Evolutionary conservation across 202 grass and related monocot species (phyloP), one percentile per base, ranked within the genome.

Genomic region (Alloteropsis angusta): DNA sequence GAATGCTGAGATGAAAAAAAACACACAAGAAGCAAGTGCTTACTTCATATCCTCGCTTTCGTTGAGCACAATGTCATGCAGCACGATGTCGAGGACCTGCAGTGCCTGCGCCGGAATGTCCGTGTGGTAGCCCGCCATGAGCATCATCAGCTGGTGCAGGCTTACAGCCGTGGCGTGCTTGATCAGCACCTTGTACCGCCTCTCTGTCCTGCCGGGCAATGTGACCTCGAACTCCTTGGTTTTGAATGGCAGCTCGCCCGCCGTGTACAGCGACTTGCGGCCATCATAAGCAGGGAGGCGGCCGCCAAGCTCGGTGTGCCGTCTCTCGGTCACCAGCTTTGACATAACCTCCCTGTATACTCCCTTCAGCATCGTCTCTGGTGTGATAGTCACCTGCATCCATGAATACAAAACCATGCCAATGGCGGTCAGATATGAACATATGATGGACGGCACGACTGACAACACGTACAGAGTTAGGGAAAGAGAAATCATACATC

Each of bases 241-340:
- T 2, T 18, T 32, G 64, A 90, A 92, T 0, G 87, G 85, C 7
- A 92, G 82, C 74, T 78, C 50, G 6, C 89, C 87, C 0, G 89
- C 89, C 0, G 93, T 92, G 60, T 86, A 96, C 19, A 96, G 87
- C 5, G 8, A 82, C 52, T 69, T 86, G 36, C 68, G 36, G 60
- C 93, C 93, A 68, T 96, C 93, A 43, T 96, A 96, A 15, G 84
- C 87, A 0, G 87, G 90, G 2, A 85, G 71, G 50, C 77, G 60
- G 14, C 79, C 85, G 8, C 69, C 81, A 1, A 93, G 45, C n/a
- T 81, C 67, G 1, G 87, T 79, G 9, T 75, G 42, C 57, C 48
- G 50, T 52, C 84, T 73, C 34, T 72, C 54, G 6, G 50, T 52
- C 62, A 92, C 72, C 36, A 96, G 42, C 69, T 64, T 68, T 3